Evolutionary conservation across 2,329 filamentous ascomycete genomes (phyloP), one percentile per base, ranked within the genome.

Genomic region (Cladosporium velox): DNA sequence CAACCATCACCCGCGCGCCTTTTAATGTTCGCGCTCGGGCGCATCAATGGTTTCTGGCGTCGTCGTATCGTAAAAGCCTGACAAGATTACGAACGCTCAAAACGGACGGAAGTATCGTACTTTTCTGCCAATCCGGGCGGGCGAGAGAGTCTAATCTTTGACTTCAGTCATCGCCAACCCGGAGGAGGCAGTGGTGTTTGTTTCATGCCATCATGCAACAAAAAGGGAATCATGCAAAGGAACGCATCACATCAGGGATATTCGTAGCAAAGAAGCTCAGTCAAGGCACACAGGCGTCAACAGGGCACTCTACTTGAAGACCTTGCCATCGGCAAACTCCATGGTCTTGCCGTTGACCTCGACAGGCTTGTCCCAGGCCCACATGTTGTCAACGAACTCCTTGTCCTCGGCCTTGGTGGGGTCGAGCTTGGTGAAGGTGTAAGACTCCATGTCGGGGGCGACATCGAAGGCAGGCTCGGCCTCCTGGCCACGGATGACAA

Each of bases 351-450:
- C 94, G 77, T 90, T 82, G 77, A 92, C 86, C 71, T 83, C 84
- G 76, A 93, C 84, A 72, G 91, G 89, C 85, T 92, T 91, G 81
- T 98, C 95, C 91, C 93, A 97, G 70, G 88, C 85, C 95, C 95
- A 99, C 83, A 90, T 86, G 79, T 91, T 88, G 78, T 95, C 88
- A 77, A 99, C 85, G 79, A 91, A 93, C 79, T 91, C 89, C 78
- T 86, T 88, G 87, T 98, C 92, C 81, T 93, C 92, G 65, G 86
- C 80, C 80, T 92, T 97, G 80, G 82, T 88, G 79, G 88, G 90
- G 86, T 99, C 94, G 76, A 99, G 92, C 90, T 97, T 98, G 81
- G 84, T 90, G 89, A 98, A 98, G 75, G 87, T 82, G 87, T 98
- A 99, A 85, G 91, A 94, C 88, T 99, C 95, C 81, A 87, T 93